Percentiles rank a stretch among this genome's conserved stretches.
phyloP scores from a whole-genome alignment of 768 basidiomycete species.

The Lactarius deliciosus region DNA sequence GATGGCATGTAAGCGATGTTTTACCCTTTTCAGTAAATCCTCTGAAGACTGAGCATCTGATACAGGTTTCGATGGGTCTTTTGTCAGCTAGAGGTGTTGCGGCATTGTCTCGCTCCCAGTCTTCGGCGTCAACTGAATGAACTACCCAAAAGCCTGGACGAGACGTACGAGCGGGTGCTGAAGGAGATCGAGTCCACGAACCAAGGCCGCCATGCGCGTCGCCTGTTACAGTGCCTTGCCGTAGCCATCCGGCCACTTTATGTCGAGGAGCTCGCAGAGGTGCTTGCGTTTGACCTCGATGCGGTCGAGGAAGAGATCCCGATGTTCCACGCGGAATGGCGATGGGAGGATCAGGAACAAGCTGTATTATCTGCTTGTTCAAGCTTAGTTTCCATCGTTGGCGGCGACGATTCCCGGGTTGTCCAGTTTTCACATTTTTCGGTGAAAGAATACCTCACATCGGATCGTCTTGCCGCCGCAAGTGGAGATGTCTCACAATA shows the following conservation, averaged over 20 bases:
- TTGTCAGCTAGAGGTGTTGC: neutral
- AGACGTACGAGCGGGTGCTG: neutral
- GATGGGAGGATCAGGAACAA: neutral
- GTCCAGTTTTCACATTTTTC: too few species aligned
- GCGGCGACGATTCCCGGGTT: neutral
- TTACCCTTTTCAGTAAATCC: neutral
- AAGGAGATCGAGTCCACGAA: neutral
- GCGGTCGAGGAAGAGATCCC: neutral
- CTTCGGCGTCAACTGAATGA: neutral
- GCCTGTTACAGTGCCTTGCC: too few species aligned
- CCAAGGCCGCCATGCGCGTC: neutral
- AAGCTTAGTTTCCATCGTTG: neutral
- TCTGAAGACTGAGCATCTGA: neutral
- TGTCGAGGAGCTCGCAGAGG: neutral
- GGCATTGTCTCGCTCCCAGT: neutral
- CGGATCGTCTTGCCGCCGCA: neutral
- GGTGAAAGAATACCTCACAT: neutral
- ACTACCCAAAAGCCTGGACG: neutral
- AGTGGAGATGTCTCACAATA: neutral
- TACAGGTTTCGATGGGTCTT: neutral
- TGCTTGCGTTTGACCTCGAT: neutral
- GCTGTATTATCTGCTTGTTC: neutral
- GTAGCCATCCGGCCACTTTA: too few species aligned
- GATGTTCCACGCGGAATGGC: neutral
- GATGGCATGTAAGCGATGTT: neutral